Conservation (phyloP, 2,329 filamentous ascomycete genomes). For the Ceratocystis eucalypticola region DNA sequence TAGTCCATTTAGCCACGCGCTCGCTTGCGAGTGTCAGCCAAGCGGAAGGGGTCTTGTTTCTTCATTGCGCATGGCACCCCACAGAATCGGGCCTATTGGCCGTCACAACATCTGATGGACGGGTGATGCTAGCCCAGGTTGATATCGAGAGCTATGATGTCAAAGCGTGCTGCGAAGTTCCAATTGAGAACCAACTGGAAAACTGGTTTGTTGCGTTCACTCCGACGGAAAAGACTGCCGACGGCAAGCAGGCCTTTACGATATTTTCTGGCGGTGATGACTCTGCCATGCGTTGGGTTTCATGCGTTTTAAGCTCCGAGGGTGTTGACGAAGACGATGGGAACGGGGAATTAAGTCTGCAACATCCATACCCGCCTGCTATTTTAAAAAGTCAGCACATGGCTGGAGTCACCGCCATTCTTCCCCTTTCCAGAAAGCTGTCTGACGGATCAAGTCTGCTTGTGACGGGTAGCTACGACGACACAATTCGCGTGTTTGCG, state of each 20-base stretch:
- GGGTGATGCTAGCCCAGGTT: constrained; percentile 43
- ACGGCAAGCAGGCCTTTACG: constrained; percentile 25
- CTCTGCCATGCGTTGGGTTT: constrained; percentile 41
- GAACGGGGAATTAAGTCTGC: constrained; percentile 11
- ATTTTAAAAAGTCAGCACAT: constrained; percentile 41
- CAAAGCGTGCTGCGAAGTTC: constrained; percentile 27
- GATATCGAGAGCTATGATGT: constrained; percentile 30
- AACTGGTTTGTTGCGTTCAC: constrained; percentile 61
- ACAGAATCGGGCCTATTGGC: constrained; percentile 41
- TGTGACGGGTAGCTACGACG: constrained; percentile 85
- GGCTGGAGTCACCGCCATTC: constrained; percentile 79
- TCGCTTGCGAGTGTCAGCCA: constrained; percentile 38
- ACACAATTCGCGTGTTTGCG: constrained; percentile 56
- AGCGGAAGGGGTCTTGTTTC: constrained; percentile 41
- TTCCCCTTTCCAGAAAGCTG: constrained; percentile 45
- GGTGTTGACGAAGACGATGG: constrained; percentile 18
- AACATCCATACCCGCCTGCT: constrained; percentile 23
- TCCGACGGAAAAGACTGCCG: constrained; percentile 22
- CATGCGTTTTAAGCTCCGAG: constrained; percentile 22
- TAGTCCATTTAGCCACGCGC: constrained; percentile 33
- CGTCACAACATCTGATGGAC: constrained; percentile 57
- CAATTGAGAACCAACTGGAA: constrained; percentile 45
- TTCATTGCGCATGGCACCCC: constrained; percentile 65
- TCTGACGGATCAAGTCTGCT: constrained; percentile 42
- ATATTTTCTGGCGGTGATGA: constrained; percentile 67